phyloP scores from a whole-genome alignment of 2,329 filamentous ascomycete genomes.

The Davidsoniella neocaledoniae region DNA sequence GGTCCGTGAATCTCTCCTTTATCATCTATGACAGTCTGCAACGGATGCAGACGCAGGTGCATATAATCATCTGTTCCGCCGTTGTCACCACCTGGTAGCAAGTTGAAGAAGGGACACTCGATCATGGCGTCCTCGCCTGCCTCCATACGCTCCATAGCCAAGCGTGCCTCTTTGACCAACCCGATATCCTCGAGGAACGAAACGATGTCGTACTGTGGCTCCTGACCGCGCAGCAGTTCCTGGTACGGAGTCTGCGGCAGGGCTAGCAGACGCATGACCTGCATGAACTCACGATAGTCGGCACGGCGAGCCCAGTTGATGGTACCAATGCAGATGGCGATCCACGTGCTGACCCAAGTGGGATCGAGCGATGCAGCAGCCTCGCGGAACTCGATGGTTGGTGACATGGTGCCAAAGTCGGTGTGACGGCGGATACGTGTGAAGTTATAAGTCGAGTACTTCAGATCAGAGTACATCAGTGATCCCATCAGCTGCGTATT shows the following conservation, averaged over 20 bases:
- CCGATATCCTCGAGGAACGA: constrained; percentile 22
- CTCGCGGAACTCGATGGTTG: constrained; percentile 24
- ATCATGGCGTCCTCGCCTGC: neutral
- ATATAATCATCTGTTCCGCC: too few species aligned
- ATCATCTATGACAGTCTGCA: too few species aligned
- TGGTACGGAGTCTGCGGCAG: constrained; percentile 14
- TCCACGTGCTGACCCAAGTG: constrained; percentile 21
- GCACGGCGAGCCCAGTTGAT: constrained; percentile 17
- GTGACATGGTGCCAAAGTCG: neutral
- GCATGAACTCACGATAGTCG: constrained; percentile 18
- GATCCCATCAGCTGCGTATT: constrained; percentile 14
- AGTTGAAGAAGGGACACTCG: neutral
- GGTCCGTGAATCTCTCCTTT: too few species aligned
- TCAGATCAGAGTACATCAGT: constrained; percentile 17
- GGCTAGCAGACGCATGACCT: constrained; percentile 15
- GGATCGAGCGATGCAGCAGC: constrained; percentile 21
- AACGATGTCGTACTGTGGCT: constrained; percentile 20
- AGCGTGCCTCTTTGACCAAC: constrained; percentile 17
- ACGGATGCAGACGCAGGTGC: too few species aligned
- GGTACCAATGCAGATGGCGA: constrained; percentile 20
- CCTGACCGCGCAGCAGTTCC: neutral
- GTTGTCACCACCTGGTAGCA: neutral
- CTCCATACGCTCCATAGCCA: neutral
- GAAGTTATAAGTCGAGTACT: constrained; percentile 5
- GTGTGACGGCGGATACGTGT: neutral